These are phyloP conservation scores for Pleurotus platypus DNA, from an alignment of 768 basidiomycete species.

Conservation along the genomic window DNA sequence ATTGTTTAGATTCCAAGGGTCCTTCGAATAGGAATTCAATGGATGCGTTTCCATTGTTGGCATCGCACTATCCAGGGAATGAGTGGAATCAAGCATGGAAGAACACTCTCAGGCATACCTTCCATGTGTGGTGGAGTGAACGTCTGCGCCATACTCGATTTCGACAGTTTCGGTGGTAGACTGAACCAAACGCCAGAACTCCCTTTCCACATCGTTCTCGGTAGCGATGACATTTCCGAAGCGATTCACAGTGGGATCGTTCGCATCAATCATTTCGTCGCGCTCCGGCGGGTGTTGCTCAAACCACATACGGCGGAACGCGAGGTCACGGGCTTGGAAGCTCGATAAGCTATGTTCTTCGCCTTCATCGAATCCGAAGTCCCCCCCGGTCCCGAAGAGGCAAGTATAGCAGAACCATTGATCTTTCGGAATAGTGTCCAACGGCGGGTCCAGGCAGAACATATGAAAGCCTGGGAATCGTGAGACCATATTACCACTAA, in stretches of 20 bases:
- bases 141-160: slow-evolving; percentile 98
- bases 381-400: slow-evolving; percentile 85
- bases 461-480: slow-evolving; percentile 80
- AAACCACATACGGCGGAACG: slow-evolving; percentile 91
- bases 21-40: slow-evolving; percentile 77
- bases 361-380: slow-evolving; percentile 98
- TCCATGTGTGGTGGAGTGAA: slow-evolving; percentile 96
- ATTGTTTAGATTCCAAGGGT: slow-evolving; percentile 98
- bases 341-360: slow-evolving; percentile 91
- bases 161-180: slow-evolving; percentile 89
- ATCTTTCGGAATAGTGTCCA: slow-evolving; percentile 81
- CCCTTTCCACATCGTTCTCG: slow-evolving; percentile 88
- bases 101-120: slow-evolving; percentile 52
- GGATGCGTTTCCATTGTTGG: slow-evolving; percentile 95
- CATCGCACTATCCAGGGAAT: slow-evolving; percentile 64
- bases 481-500: slow-evolving; percentile 8
- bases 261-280: slow-evolving; percentile 26
- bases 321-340: slow-evolving; percentile 87
- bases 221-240: slow-evolving; percentile 66
- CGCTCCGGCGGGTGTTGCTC: slow-evolving; percentile 60
- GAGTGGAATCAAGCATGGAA: slow-evolving; percentile 5
- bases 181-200: slow-evolving; percentile 97
- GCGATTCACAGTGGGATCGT: slow-evolving; percentile 50
- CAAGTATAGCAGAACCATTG: slow-evolving; percentile 97
- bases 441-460: slow-evolving; percentile 92